phyloP scores from a whole-genome alignment of 176 grass and related monocot species.

The Coix lacrymajobi region DNA sequence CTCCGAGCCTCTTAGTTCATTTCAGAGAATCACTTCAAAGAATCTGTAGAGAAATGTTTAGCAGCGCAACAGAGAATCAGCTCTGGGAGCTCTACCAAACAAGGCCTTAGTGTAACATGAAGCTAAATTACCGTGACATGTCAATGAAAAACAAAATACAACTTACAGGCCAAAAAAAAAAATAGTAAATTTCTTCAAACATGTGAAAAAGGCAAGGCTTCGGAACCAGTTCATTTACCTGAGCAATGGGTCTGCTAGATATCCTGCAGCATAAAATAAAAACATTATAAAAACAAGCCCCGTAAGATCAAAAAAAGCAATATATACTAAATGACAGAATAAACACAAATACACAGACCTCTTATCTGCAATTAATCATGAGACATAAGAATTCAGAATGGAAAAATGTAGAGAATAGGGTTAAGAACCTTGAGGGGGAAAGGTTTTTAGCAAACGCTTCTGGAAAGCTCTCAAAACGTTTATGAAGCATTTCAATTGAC shows the following conservation, averaged over 20 bases:
- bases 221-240: conserved; percentile 44
- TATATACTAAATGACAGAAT: background rate
- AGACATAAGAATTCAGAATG: background rate
- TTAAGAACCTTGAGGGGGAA: conserved; percentile 56
- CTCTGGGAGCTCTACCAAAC: too few relatives aligned
- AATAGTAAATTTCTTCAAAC: background rate
- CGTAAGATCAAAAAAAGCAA: background rate
- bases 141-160: conserved; percentile 6
- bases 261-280: conserved; percentile 43
- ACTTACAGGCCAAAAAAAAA: background rate
- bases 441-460: conserved; percentile 87
- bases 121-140: conserved; percentile 14
- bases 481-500: conserved; percentile 95
- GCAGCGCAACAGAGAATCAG: background rate
- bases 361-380: background rate
- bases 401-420: conserved; percentile 6
- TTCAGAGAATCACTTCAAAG: background rate
- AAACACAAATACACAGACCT: background rate
- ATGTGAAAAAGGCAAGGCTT: background rate
- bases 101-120: background rate
- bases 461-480: conserved; percentile 98
- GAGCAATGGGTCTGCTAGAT: conserved; percentile 40
- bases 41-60: background rate
- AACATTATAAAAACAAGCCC: conserved; percentile 7
- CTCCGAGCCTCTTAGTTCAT: too few relatives aligned